Percentiles rank a stretch among this genome's conserved stretches.
phyloP scores from a whole-genome alignment of 2,329 filamentous ascomycete genomes.

The Colletotrichum shisoi region DNA sequence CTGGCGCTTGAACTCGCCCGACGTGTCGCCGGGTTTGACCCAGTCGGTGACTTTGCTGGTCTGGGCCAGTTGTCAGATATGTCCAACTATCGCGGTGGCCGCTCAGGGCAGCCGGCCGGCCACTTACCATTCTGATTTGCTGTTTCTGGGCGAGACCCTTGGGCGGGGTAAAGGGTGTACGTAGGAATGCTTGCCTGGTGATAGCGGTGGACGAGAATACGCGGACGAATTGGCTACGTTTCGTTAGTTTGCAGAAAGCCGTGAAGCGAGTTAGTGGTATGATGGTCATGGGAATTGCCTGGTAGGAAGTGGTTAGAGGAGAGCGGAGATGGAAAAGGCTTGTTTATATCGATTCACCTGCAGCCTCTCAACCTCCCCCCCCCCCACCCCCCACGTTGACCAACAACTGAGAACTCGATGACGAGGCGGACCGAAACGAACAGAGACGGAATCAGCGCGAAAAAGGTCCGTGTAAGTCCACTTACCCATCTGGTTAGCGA shows the following conservation, averaged over 20 bases:
- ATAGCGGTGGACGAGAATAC: conserved; percentile 9
- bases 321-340: conserved; percentile 15
- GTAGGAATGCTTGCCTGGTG: neutral
- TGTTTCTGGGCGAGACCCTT: conserved; percentile 5
- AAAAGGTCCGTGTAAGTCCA: neutral
- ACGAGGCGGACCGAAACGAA: neutral
- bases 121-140: conserved; percentile 34
- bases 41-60: conserved; percentile 76
- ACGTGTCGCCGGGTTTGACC: conserved; percentile 78
- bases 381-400: neutral
- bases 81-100: neutral
- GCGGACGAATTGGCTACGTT: neutral
- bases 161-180: neutral
- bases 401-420: neutral
- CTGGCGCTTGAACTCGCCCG: conserved; percentile 92
- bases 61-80: conserved; percentile 13
- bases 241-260: neutral
- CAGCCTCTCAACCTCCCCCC: neutral
- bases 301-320: neutral
- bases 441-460: neutral
- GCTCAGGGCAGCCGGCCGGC: neutral
- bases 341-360: conserved; percentile 1
- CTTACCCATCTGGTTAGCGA: no score
- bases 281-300: conserved; percentile 9
- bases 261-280: conserved; percentile 16